Base-by-base conservation (phyloP, 2,329 filamentous ascomycete genomes). In the Penicillium sp. region DNA sequence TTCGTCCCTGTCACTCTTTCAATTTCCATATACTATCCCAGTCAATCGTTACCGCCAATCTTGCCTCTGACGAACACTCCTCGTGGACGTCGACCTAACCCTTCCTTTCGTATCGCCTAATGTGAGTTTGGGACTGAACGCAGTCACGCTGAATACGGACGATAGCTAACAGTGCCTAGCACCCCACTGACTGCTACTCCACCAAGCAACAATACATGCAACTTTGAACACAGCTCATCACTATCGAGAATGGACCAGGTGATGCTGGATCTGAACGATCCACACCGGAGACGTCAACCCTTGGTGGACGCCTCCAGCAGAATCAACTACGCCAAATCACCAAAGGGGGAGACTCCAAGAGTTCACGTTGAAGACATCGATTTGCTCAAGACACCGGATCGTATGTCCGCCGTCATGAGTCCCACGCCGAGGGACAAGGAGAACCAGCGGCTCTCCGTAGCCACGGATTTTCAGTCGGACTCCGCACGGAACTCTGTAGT, bases 371-470 rank as follows among this genome's bases (percentile, higher is more conserved):
- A 58, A 22, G 53, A 61, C 20, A 22, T 54, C 2, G 54, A 62
- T 11, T 44, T 54, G 9, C 6, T 60, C 8, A 63, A 62, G 47
- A 58, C 48, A 4, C 53, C 56, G 0, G 61, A 72, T n/a, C 57
- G 50, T 40, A 69, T 62, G 63, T 69, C 62, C 3, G 55, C 64
- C 11, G 51, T 57, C 9, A 62, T 57, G 44, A 66, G 60, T 24
- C 61, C 69, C 1, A 55, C 70, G 2, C 58, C 67, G 0, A 53
- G 56, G 1, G 60, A 66, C 35, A 63, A 73, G 28, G 77, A 80
- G 50, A 77, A 81, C 64, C 81, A 81, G 55, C 77, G 78, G 25
- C 63, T 83, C 7, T 81, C 81, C 4, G 77, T 79, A 14, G 75
- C 80, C 13, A 72, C 74, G 9, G 75, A 81, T 13, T 70, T 74